phyloP scores from a whole-genome alignment of 75 land plant genomes.

The Picea sitchensis region DNA sequence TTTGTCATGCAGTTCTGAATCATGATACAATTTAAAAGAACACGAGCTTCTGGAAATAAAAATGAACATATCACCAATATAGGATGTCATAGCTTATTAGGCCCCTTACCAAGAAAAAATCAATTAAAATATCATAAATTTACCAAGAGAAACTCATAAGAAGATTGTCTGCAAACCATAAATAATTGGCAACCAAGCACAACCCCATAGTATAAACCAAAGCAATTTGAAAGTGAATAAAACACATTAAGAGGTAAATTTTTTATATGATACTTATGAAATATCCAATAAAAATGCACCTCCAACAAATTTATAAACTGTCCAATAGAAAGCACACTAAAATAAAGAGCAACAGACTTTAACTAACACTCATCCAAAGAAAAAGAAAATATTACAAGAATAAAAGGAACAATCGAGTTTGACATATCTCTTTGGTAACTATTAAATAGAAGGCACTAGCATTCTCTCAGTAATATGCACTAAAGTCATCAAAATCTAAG shows the following conservation, averaged over 20 bases:
- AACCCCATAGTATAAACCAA: too few species aligned
- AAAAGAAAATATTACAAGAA: background rate
- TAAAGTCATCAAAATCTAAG: background rate
- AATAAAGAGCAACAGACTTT: background rate
- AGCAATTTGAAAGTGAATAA: background rate
- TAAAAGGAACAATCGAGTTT: background rate
- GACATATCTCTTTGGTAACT: background rate
- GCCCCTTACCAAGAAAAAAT: background rate
- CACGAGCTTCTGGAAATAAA: background rate
- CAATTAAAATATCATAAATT: background rate
- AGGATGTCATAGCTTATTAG: background rate
- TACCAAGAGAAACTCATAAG: background rate
- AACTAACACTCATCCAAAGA: background rate
- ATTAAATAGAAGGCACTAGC: background rate
- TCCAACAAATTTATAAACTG: too few species aligned
- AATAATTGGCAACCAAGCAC: too few species aligned
- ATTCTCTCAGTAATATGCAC: background rate
- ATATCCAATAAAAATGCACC: background rate
- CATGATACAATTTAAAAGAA: background rate
- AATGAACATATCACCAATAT: background rate
- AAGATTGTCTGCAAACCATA: background rate
- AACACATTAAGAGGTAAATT: background rate
- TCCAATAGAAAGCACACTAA: background rate
- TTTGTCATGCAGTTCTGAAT: background rate
- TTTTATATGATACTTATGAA: background rate